These are phyloP conservation scores for Agarophyton chilense DNA, from an alignment of 23 red algal species.

Conservation along the genomic window DNA sequence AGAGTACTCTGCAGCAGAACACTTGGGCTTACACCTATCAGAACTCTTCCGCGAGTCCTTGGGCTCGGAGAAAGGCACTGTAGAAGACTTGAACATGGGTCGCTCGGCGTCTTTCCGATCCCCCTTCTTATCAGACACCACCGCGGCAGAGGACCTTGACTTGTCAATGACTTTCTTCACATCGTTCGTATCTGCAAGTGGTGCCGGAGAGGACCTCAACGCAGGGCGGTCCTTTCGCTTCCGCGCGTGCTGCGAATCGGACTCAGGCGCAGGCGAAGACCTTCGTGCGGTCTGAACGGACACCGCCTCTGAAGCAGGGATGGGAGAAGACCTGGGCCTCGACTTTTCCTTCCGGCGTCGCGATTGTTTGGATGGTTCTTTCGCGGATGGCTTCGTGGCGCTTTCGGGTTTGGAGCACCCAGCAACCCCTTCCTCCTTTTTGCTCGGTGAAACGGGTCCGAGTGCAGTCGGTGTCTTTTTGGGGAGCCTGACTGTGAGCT, in stretches of 20 bases:
- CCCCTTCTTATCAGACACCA: background rate
- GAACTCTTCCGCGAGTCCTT: background rate
- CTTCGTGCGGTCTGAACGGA: background rate
- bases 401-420: background rate
- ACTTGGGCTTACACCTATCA: background rate
- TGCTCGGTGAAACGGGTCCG: background rate
- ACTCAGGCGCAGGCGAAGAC: background rate
- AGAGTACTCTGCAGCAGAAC: background rate
- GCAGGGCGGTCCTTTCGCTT: background rate
- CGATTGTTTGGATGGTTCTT: background rate
- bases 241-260: background rate
- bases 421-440: background rate
- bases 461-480: background rate
- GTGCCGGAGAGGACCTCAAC: conserved; percentile 2
- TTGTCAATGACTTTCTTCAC: no score
- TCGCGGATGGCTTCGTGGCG: background rate
- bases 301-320: background rate
- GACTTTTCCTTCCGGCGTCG: background rate
- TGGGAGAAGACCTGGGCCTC: background rate
- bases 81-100: background rate
- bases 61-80: background rate
- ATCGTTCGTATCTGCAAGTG: no score
- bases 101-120: background rate
- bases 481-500: background rate
- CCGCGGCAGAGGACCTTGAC: no score